Evolutionary conservation across 768 basidiomycete genomes (phyloP), one percentile per base, ranked within the genome.

Genomic region (Kwoniella newhampshirensis): DNA sequence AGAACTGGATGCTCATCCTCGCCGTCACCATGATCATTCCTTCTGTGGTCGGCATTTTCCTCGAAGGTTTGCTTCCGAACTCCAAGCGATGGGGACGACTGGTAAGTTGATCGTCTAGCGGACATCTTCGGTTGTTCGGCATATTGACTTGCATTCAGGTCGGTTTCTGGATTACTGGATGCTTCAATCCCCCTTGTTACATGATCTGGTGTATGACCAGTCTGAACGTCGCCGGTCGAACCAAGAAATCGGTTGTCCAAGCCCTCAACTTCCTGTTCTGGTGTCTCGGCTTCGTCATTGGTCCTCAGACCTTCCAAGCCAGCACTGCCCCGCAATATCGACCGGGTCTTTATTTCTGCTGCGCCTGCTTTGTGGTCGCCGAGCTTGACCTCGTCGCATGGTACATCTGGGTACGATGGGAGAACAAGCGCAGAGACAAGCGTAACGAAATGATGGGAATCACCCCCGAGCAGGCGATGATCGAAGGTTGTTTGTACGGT

Each of bases 231-330:
- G 59, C 39, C 18, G 59, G 59, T 18, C 42, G 59, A 26, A 60
- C 59, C 4, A 60, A 60, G 41, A 60, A 60, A 32, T 56, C 53
- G 1, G 42, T 51, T 4, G 59, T 45, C 11, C 53, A 60, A 32
- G 59, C 39, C 21, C 30, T 60, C 2, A 41, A 26, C 30, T 60
- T 60, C 48, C 23, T 49, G 15, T 32, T 46, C 37, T 60, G 47
- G 40, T 60, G 61, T 46, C 41, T 58, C 18, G 61, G 61, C 23
- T 58, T 58, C 41, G 51, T 52, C 37, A 54, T 63, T 21, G 61
- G 61, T 43, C 61, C 61, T 17, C 61, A 63, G 41, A 51, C 52
- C 13, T 63, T 63, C 61, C 57, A 63, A 44, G 50, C 61, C 5
- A 25, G 32, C 8, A 54, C 50, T 23, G 61, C 61, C 9, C 61